Conservation (phyloP, 331 rosid genomes). For the Arachis monticola region DNA sequence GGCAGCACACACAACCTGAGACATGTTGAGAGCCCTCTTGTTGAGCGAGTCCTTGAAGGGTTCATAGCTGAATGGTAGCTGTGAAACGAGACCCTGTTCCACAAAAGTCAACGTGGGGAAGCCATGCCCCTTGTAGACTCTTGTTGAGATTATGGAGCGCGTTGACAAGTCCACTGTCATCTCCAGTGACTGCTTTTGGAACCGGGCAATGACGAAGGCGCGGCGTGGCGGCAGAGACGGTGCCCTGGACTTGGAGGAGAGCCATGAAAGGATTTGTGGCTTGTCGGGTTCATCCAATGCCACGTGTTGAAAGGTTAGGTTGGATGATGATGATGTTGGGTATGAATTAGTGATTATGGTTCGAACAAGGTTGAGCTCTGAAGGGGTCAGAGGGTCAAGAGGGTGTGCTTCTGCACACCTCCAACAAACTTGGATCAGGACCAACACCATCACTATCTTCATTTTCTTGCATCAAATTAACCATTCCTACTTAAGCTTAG, state of each 20-base stretch:
- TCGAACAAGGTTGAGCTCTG: conserved; percentile 43
- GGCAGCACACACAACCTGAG: conserved; percentile 45
- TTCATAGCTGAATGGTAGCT: conserved; percentile 23
- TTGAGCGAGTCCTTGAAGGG: conserved; percentile 45
- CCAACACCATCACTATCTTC: background rate
- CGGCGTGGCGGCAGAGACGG: conserved; percentile 44
- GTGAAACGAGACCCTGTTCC: conserved; percentile 39
- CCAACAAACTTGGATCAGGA: conserved; percentile 18
- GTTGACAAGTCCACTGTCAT: conserved; percentile 46
- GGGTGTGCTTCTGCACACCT: conserved; percentile 44
- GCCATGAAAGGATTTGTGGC: conserved; percentile 50
- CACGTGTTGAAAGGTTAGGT: conserved; percentile 57
- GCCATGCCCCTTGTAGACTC: conserved; percentile 50
- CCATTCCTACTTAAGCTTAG: too few relatives aligned
- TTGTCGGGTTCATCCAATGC: conserved; percentile 71
- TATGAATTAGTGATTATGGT: conserved; percentile 42
- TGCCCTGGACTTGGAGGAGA: conserved; percentile 26
- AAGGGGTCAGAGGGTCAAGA: conserved; percentile 57
- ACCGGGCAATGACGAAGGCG: conserved; percentile 49
- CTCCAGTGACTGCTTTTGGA: conserved; percentile 46
- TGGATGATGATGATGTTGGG: conserved; percentile 23
- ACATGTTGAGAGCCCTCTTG: conserved; percentile 55
- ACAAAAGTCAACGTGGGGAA: conserved; percentile 45
- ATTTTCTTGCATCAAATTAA: background rate
- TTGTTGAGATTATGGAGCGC: conserved; percentile 41